These are phyloP conservation scores for Rubroshorea leprosula DNA, from an alignment of 345 rosid genomes.

Conservation along the genomic window DNA sequence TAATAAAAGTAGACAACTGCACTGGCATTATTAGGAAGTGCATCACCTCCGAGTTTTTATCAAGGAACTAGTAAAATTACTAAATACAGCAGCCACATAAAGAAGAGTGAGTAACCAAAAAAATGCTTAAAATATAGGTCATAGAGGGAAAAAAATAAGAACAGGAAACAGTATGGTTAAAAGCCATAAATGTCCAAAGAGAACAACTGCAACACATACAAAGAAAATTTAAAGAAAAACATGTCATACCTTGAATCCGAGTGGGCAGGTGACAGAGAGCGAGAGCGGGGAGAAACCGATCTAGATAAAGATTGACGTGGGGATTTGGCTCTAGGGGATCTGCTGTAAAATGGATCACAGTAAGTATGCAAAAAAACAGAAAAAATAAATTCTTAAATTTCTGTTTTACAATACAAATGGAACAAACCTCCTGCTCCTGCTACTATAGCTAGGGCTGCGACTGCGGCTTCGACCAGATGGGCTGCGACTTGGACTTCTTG, in stretches of 20 bases:
- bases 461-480: slow-evolving; percentile 40
- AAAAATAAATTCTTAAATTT: not conserved
- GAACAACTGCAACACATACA: not conserved
- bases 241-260: slow-evolving; percentile 48
- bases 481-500: slow-evolving; percentile 64
- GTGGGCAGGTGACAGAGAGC: slow-evolving; percentile 36
- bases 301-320: slow-evolving; percentile 32
- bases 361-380: not conserved
- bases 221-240: not conserved
- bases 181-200: not conserved
- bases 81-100: not conserved
- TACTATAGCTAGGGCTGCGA: slow-evolving; percentile 41
- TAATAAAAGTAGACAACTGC: not conserved
- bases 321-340: slow-evolving; percentile 36
- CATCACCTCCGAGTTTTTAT: not conserved
- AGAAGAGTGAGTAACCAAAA: not conserved
- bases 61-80: not conserved
- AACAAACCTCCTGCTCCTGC: slow-evolving; percentile 58
- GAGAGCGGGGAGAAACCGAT: slow-evolving; percentile 46
- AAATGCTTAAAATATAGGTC: not conserved
- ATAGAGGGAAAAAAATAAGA: not conserved
- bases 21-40: not conserved
- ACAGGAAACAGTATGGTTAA: not conserved
- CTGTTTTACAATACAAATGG: not conserved
- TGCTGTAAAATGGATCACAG: slow-evolving; percentile 30